Conservation (phyloP, 805 yeast species). For the Candida germanica region DNA sequence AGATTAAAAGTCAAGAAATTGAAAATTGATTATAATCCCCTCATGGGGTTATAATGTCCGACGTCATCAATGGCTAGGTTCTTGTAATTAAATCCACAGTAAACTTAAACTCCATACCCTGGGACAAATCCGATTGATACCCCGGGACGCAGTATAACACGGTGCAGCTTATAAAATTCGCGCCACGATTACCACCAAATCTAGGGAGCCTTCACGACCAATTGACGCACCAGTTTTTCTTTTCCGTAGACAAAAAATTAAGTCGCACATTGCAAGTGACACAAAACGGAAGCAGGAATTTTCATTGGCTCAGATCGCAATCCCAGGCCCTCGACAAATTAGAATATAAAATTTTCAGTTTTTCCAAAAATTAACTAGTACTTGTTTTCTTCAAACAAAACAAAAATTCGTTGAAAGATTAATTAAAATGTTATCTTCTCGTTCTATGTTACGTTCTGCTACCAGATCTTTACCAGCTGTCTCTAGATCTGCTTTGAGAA, state of each 20-base stretch:
- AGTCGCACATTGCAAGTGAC: constrained; percentile 1
- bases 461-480: constrained; percentile 66
- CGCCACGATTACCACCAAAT: too few relatives aligned
- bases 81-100: too few relatives aligned
- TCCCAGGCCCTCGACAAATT: constrained; percentile 14
- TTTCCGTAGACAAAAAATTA: background rate
- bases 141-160: too few relatives aligned
- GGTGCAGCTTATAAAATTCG: too few relatives aligned
- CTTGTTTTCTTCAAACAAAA: constrained; percentile 9
- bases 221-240: background rate
- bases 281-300: constrained; percentile 9
- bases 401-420: constrained; percentile 6
- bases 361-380: constrained; percentile 12
- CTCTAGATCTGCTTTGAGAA: constrained; percentile 30
- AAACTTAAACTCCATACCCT: too few relatives aligned
- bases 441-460: constrained; percentile 83
- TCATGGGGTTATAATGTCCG: too few relatives aligned
- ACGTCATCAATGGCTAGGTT: too few relatives aligned
- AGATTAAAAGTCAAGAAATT: too few relatives aligned
- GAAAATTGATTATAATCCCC: too few relatives aligned
- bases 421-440: constrained; percentile 68
- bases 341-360: constrained; percentile 15
- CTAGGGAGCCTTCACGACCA: too few relatives aligned
- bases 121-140: too few relatives aligned
- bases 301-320: constrained; percentile 13